Conservation (phyloP, 129 eudicot genomes). For the Chrysanthemum lavandulifolium region DNA sequence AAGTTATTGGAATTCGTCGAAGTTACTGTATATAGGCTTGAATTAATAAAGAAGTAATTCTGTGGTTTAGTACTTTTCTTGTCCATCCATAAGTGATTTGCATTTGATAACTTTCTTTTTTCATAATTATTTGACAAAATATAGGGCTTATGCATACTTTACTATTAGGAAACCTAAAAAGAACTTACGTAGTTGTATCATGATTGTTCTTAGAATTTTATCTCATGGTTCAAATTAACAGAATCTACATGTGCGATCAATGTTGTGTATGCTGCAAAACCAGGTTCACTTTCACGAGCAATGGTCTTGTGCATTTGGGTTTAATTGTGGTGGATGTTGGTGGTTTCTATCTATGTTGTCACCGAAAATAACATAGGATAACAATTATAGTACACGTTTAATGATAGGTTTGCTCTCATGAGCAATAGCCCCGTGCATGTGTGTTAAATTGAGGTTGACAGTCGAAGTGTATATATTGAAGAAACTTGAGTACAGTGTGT, state of each 20-base stretch:
- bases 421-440: no score
- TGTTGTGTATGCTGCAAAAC: neutral
- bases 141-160: neutral
- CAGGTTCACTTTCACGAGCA: no score
- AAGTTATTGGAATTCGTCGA: slow-evolving; percentile 3
- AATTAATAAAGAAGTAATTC: slow-evolving; percentile 4
- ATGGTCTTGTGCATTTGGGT: no score
- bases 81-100: neutral
- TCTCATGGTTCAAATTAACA: neutral
- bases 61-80: neutral
- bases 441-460: no score
- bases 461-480: no score
- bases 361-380: no score
- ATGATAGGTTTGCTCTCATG: no score
- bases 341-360: no score
- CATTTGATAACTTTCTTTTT: neutral
- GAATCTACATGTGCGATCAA: neutral
- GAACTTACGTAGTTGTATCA: neutral
- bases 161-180: neutral
- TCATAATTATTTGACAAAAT: neutral
- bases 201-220: neutral
- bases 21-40: slow-evolving; percentile 18
- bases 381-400: no score
- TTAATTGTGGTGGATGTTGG: no score
- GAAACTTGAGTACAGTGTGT: no score